Conservation (phyloP, 345 rosid genomes). For the Excoecaria agallocha region DNA sequence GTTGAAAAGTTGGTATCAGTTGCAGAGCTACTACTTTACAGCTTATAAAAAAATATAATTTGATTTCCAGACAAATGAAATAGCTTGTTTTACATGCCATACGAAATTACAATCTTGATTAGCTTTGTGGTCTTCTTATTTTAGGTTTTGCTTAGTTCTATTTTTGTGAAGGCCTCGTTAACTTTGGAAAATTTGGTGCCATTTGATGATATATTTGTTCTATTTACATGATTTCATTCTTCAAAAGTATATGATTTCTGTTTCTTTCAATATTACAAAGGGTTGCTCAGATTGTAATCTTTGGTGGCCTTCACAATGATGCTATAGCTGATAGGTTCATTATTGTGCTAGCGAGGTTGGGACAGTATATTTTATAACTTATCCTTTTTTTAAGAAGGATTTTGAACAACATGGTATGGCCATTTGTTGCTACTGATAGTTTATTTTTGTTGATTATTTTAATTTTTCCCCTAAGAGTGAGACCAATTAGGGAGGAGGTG, state of each 20-base stretch:
- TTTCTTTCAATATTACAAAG: conserved; percentile 38
- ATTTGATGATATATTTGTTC: too few relatives aligned
- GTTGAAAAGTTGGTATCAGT: too few relatives aligned
- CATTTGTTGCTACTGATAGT: conserved; percentile 1
- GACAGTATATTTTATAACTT: conserved; percentile 67
- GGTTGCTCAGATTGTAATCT: conserved; percentile 85
- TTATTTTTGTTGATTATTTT: not conserved
- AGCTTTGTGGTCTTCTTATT: too few relatives aligned
- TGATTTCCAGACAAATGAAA: too few relatives aligned
- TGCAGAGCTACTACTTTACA: too few relatives aligned
- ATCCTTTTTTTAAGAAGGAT: conserved; percentile 73
- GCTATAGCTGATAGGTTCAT: conserved; percentile 77
- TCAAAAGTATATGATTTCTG: conserved; percentile 7
- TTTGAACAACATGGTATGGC: conserved; percentile 67
- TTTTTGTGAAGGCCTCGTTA: too few relatives aligned
- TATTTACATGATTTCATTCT: not conserved
- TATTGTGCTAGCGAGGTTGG: conserved; percentile 58
- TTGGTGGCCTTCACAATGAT: conserved; percentile 73
- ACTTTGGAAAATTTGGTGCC: too few relatives aligned
- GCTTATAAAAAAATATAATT: too few relatives aligned
- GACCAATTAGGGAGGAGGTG: not conserved
- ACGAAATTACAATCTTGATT: too few relatives aligned
- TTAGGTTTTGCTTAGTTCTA: too few relatives aligned
- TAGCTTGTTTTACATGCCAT: too few relatives aligned
- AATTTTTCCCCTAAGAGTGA: not conserved